A percentile compares a stretch with the other conserved stretches of the same genome.
Conservation (phyloP, 129 eudicot species). For the Centella asiatica region DNA sequence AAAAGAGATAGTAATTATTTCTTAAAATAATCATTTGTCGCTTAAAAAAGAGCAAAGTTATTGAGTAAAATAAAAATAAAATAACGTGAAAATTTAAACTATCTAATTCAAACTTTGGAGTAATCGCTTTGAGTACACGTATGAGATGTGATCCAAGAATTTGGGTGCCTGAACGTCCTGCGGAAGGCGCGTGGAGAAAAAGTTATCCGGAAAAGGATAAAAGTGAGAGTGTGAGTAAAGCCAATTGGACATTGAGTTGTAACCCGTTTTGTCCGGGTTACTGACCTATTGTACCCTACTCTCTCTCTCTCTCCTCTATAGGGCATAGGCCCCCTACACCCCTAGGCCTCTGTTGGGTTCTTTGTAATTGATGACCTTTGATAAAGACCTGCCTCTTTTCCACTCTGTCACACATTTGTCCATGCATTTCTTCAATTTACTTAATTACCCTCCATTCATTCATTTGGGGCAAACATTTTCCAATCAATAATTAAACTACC, state of each 20-base stretch:
- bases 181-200: conserved; percentile 26
- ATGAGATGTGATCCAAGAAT: neutral
- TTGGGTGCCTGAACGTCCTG: neutral
- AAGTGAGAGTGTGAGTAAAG: conserved; percentile 17
- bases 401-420: conserved; percentile 23
- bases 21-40: too few species aligned
- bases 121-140: too few species aligned
- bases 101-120: too few species aligned
- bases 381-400: conserved; percentile 26
- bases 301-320: neutral
- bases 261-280: conserved; percentile 79
- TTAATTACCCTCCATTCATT: neutral
- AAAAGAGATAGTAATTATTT: too few species aligned
- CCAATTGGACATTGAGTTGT: conserved; percentile 40
- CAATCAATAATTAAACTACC: too few species aligned
- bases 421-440: neutral
- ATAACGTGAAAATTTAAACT: too few species aligned
- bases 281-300: conserved; percentile 10
- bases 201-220: conserved; percentile 13
- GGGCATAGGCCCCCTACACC: conserved; percentile 10
- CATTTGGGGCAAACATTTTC: neutral
- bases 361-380: conserved; percentile 18
- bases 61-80: too few species aligned
- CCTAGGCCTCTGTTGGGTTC: conserved; percentile 34
- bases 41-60: too few species aligned